Evolutionary conservation across 2,329 filamentous ascomycete species (phyloP).

Genomic region (Esteya vermicola): DNA sequence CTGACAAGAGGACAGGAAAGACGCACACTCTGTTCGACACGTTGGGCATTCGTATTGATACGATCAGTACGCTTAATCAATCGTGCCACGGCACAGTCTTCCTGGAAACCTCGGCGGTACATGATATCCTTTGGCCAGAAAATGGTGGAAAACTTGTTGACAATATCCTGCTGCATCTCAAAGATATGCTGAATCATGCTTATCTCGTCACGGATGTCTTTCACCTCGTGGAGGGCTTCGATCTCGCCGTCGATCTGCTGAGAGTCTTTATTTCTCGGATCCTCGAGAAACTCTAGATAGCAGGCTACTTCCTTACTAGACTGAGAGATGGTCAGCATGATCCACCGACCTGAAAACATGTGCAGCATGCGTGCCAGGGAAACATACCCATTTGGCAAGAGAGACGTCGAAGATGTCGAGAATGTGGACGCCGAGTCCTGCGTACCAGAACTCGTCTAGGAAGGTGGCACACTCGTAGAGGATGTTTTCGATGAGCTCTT

Average conservation of each 20-base stretch:
- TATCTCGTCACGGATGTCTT: slow-evolving; percentile 1
- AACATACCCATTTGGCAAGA: too few relatives aligned
- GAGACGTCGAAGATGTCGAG: too few relatives aligned
- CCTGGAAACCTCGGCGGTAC: background rate
- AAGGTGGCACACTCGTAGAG: slow-evolving; percentile 1
- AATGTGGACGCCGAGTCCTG: background rate
- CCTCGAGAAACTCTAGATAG: background rate
- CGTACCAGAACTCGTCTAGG: background rate
- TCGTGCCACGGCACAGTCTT: background rate
- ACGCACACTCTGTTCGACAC: background rate
- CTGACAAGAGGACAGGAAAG: background rate
- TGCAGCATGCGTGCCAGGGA: too few relatives aligned
- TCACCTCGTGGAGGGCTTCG: background rate
- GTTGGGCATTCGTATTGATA: background rate
- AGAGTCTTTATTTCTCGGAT: background rate
- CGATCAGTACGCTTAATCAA: background rate
- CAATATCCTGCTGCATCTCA: background rate
- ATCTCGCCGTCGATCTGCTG: background rate
- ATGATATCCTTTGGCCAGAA: background rate
- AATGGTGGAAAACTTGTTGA: background rate
- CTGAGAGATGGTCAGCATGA: too few relatives aligned
- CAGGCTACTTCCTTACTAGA: background rate
- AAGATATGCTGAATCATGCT: background rate
- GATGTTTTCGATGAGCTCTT: slow-evolving; percentile 1
- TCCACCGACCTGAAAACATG: too few relatives aligned